phyloP scores from a whole-genome alignment of 2,329 filamentous ascomycete genomes.

The Fusarium irregulare region DNA sequence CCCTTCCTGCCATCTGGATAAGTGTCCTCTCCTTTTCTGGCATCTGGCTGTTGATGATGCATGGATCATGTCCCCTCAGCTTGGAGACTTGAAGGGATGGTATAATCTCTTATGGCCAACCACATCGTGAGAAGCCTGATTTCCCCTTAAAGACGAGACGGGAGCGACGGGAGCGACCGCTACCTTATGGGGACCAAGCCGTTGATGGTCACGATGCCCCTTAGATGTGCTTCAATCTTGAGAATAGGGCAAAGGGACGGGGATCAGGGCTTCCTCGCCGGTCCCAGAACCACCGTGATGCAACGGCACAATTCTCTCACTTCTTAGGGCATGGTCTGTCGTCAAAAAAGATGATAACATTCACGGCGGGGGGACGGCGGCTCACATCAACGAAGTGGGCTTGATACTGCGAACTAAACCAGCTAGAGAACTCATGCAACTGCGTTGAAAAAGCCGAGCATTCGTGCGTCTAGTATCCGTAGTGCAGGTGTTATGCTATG shows the following conservation, averaged over 20 bases:
- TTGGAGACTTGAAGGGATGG: slow-evolving; percentile 34
- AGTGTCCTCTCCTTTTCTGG: slow-evolving; percentile 43
- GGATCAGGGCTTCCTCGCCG: slow-evolving; percentile 10
- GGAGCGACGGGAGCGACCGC: slow-evolving; percentile 45
- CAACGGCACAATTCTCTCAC: slow-evolving; percentile 8
- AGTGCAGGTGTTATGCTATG: slow-evolving; percentile 33
- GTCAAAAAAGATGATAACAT: slow-evolving; percentile 11
- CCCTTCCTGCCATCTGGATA: slow-evolving; percentile 27
- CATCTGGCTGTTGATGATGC: slow-evolving; percentile 32
- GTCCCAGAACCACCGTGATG: background rate
- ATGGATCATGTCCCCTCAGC: slow-evolving; percentile 39
- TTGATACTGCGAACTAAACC: slow-evolving; percentile 36
- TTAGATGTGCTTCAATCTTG: slow-evolving; percentile 21
- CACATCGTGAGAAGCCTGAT: slow-evolving; percentile 42
- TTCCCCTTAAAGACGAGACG: slow-evolving; percentile 41
- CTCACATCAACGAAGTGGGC: slow-evolving; percentile 26
- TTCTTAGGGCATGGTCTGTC: background rate
- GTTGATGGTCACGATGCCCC: slow-evolving; percentile 38
- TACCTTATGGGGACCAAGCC: slow-evolving; percentile 42
- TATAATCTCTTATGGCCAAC: slow-evolving; percentile 44
- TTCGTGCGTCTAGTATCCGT: slow-evolving; percentile 25
- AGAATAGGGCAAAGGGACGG: slow-evolving; percentile 23
- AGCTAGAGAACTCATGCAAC: slow-evolving; percentile 34
- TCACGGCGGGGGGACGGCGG: slow-evolving; percentile 24
- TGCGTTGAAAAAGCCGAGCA: slow-evolving; percentile 35